Evolutionary conservation across 805 yeast species (phyloP), one percentile per base, ranked within the genome.

Genomic region (Cyberlindnera bimundalis): DNA sequence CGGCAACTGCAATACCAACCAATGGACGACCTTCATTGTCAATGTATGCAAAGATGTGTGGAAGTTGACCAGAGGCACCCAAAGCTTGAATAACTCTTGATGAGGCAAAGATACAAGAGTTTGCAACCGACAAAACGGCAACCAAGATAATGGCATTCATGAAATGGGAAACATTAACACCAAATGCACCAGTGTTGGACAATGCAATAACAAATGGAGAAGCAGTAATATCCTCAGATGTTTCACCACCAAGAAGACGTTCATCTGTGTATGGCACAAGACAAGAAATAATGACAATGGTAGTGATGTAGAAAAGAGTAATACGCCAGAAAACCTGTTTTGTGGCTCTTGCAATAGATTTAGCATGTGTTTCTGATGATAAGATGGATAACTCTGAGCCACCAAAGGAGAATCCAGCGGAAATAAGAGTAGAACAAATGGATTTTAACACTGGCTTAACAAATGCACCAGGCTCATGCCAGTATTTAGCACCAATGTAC

Each of bases 261-360:
- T 58, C 52, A 46, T 78, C 75, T 45, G 64, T 69, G 58, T 73
- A 81, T 13, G 93, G 91, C 11, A 86, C 93, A 43, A 86, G 67
- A 52, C 84, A 76, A 31, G 89, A 83, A 52, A 70, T 75, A 50
- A 73, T 68, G 42, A 64, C 79, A 58, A 64, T 73, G 46, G 80
- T 69, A 10, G 72, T 65, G 59, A 86, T 69, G 65, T 86, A 86
- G 58, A 85, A 84, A 50, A 83, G 60, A 13, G 80, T 65, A 42
- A 85, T 80, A 64, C 93, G 73, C 90, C 91, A 84, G 65, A 86
- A 83, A 4, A 84, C 87, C 65, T 85, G 90, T 62, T 84, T 84
- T 69, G 58, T 70, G 60, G 50, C 65, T 62, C 48, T 76, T 65
- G 43, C 81, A 44, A 82, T 77, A 31, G 91, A 90, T 37, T 73